A percentile compares a stretch with the other conserved stretches of the same genome.
phyloP scores from a whole-genome alignment of 192 early-diverging fungal genomes.

The Umbelopsis sp. region DNA sequence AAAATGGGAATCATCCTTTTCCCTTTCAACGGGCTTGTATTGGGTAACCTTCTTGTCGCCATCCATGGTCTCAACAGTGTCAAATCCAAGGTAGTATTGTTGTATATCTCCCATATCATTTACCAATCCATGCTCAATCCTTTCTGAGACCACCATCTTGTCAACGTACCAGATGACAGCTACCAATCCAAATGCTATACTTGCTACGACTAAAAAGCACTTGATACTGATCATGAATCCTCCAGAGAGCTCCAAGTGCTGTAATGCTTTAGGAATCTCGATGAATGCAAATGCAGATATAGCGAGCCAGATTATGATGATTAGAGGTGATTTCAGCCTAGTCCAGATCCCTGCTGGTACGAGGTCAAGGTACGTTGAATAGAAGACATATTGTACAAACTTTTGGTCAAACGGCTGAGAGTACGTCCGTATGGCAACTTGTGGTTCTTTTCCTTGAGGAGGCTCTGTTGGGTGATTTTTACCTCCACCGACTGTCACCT shows the following conservation, averaged over 20 bases:
- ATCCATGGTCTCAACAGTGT: constrained; percentile 21
- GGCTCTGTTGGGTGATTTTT: neutral
- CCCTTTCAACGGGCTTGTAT: neutral
- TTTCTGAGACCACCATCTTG: constrained; percentile 28
- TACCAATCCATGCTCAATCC: constrained; percentile 30
- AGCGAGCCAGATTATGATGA: constrained; percentile 13
- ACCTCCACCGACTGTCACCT: neutral
- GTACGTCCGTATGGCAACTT: constrained; percentile 33
- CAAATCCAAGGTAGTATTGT: constrained; percentile 28
- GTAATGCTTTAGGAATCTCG: constrained; percentile 12
- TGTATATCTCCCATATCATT: constrained; percentile 37
- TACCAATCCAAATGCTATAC: constrained; percentile 9
- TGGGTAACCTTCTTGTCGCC: constrained; percentile 8
- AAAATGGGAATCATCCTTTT: constrained; percentile 21
- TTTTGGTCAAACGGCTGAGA: constrained; percentile 34
- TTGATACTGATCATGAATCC: neutral
- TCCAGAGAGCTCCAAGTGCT: neutral
- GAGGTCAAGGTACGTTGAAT: constrained; percentile 38
- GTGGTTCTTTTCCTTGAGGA: constrained; percentile 1
- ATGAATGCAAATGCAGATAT: constrained; percentile 4
- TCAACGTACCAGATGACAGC: constrained; percentile 35
- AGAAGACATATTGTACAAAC: constrained; percentile 38
- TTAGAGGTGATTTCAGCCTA: constrained; percentile 24
- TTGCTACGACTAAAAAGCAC: constrained; percentile 4
- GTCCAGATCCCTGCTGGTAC: constrained; percentile 30